Evolutionary conservation across 257 asterid genomes (phyloP).

Genomic region (Gentiana dahurica): DNA sequence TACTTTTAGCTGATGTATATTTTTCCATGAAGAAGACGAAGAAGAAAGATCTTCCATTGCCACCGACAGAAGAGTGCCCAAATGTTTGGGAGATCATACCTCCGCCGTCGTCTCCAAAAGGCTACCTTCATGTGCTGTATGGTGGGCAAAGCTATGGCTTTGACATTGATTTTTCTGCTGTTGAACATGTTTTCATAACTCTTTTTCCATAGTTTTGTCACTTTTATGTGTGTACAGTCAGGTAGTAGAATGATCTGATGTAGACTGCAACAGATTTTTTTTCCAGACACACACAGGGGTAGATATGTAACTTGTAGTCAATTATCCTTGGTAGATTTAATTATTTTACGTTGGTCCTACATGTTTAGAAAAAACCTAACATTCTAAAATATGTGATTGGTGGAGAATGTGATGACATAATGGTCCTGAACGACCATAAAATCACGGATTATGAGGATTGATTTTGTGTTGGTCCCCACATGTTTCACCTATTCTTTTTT

Average conservation of each 20-base stretch:
- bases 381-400: too few species aligned
- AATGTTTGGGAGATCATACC: slow-evolving; percentile 47
- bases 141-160: slow-evolving; percentile 90
- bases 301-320: too few species aligned
- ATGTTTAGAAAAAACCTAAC: too few species aligned
- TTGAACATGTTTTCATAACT: slow-evolving; percentile 42
- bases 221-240: slow-evolving; percentile 27
- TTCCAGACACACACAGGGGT: too few species aligned
- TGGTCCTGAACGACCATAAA: too few species aligned
- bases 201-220: slow-evolving; percentile 24
- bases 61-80: slow-evolving; percentile 49
- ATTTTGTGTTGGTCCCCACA: too few species aligned
- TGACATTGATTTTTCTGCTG: slow-evolving; percentile 58
- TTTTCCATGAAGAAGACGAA: slow-evolving; percentile 38
- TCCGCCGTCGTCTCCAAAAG: slow-evolving; percentile 46
- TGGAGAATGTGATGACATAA: too few species aligned
- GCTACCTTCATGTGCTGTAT: slow-evolving; percentile 53
- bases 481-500: too few species aligned
- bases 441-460: too few species aligned
- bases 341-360: too few species aligned
- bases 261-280: too few species aligned
- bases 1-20: slow-evolving; percentile 83
- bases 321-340: too few species aligned
- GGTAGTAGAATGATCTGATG: not conserved
- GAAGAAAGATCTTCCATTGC: slow-evolving; percentile 27